These are phyloP conservation scores for Kodamaea arcana DNA, from an alignment of 1,139 yeast genomes.

Conservation along the genomic window DNA sequence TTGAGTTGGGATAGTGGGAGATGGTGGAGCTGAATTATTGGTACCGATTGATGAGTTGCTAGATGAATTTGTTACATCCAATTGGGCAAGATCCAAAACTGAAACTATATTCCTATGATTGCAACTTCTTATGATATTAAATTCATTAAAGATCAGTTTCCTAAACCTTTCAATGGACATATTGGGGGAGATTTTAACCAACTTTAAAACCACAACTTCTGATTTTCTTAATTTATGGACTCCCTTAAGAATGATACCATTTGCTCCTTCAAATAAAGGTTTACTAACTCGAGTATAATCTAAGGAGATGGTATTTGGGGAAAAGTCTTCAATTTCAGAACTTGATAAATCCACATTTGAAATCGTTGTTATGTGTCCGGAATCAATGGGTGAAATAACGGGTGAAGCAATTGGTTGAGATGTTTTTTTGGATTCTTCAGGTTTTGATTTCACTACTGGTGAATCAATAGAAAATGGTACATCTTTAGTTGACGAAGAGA, in stretches of 20 bases:
- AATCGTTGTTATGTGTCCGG: too few species aligned
- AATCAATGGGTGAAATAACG: too few species aligned
- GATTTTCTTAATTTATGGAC: conserved; percentile 16
- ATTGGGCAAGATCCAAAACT: conserved; percentile 22
- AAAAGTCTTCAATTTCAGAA: neutral
- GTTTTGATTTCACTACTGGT: too few species aligned
- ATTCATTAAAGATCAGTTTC: conserved; percentile 27
- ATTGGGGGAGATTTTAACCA: conserved; percentile 22
- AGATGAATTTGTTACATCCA: conserved; percentile 15
- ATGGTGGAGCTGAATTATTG: too few species aligned
- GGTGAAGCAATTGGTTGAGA: too few species aligned
- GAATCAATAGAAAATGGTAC: neutral
- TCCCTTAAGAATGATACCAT: conserved; percentile 38
- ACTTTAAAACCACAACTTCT: conserved; percentile 27
- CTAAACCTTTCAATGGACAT: conserved; percentile 12
- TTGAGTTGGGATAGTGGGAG: neutral
- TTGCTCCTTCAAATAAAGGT: conserved; percentile 44
- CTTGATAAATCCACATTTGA: neutral
- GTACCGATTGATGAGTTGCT: too few species aligned
- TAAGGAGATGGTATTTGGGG: conserved; percentile 1
- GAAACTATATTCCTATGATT: conserved; percentile 29
- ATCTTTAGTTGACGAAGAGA: neutral
- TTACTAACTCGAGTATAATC: conserved; percentile 23
- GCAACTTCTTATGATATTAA: conserved; percentile 23
- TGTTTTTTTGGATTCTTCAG: too few species aligned